Conservation (phyloP, 108 stramenopile genomes). For the Bacterosira constricta region DNA sequence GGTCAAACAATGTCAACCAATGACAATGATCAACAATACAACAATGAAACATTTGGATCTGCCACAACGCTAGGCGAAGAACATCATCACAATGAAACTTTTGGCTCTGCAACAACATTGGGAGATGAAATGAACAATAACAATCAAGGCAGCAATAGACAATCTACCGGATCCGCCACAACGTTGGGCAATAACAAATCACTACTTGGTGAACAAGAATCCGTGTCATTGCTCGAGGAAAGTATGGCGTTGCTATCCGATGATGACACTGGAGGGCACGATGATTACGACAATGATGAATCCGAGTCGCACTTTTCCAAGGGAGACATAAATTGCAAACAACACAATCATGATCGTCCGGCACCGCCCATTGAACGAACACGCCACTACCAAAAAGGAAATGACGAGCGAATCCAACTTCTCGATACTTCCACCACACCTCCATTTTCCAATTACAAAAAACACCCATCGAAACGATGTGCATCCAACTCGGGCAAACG, state of each 20-base stretch:
- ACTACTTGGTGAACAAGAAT: too few species aligned
- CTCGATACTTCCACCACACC: background rate
- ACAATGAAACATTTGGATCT: background rate
- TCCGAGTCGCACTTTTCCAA: constrained; percentile 3
- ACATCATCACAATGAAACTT: constrained; percentile 2
- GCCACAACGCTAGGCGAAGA: background rate
- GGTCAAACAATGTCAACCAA: too few species aligned
- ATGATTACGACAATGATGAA: background rate
- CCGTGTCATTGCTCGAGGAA: constrained; percentile 4
- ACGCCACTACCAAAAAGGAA: constrained; percentile 5
- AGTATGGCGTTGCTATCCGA: constrained; percentile 16
- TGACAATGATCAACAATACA: too few species aligned
- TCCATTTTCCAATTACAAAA: background rate
- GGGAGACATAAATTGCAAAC: background rate
- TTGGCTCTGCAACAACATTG: background rate
- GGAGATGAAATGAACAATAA: background rate
- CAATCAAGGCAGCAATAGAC: background rate
- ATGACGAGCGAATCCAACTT: background rate
- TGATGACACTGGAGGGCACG: background rate
- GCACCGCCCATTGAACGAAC: constrained; percentile 23
- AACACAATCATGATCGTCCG: background rate
- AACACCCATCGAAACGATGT: constrained; percentile 14
- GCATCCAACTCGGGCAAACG: constrained; percentile 38
- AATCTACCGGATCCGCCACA: background rate
- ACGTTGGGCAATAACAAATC: background rate